Percentiles rank a stretch among this genome's conserved stretches.
Conservation (phyloP, 768 basidiomycete genomes). For the Phaffia australis region DNA sequence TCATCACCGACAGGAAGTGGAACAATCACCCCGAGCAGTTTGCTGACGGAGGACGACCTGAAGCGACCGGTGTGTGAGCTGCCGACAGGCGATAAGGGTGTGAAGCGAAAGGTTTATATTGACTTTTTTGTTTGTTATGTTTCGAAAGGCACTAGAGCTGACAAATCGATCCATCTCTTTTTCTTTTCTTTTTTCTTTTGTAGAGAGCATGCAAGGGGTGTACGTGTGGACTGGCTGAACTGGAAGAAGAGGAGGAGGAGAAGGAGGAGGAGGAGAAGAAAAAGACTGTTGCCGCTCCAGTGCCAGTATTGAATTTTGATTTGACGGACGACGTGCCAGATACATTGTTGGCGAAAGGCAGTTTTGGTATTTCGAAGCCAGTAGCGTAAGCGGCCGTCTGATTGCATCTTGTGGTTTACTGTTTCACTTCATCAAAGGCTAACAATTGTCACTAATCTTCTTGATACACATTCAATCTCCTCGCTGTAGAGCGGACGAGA, state of each 20-base stretch:
- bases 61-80: constrained; percentile 61
- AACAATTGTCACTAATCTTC: not conserved
- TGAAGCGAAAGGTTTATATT: constrained; percentile 33
- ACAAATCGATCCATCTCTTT: not conserved
- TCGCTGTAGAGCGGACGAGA: constrained; percentile 8
- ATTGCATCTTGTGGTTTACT: no score
- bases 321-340: constrained; percentile 44
- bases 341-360: constrained; percentile 13
- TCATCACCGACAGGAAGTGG: constrained; percentile 8
- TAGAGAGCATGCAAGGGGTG: constrained; percentile 80
- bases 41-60: constrained; percentile 46
- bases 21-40: constrained; percentile 13
- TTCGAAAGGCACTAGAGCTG: no score
- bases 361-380: constrained; percentile 14
- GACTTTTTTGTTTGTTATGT: constrained; percentile 25
- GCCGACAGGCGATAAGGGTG: constrained; percentile 28
- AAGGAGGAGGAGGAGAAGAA: constrained; percentile 54
- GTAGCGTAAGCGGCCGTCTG: not conserved
- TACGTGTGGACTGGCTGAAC: constrained; percentile 87
- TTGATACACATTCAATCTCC: not conserved
- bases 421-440: no score
- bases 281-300: constrained; percentile 27
- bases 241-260: constrained; percentile 66
- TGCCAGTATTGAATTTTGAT: constrained; percentile 52
- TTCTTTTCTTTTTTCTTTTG: not conserved